Evolutionary conservation across 1,139 yeast species (phyloP).

Genomic region (Chernovozyma aurita): DNA sequence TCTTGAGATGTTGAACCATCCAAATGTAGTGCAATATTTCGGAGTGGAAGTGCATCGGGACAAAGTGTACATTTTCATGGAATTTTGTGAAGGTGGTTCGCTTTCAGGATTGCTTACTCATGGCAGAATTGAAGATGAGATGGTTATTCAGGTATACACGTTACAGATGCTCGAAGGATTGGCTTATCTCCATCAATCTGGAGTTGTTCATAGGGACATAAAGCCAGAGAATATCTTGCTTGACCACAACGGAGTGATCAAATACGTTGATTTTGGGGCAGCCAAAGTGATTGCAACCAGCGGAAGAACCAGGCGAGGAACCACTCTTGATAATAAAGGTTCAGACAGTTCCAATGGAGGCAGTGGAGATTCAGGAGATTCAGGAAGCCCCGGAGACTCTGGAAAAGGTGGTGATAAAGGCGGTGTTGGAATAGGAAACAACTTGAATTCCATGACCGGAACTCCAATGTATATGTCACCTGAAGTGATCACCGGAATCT

Average conservation of each 20-base stretch:
- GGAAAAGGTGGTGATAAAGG: conserved; percentile 3
- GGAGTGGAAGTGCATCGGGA: conserved; percentile 98
- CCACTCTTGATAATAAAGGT: conserved; percentile 7
- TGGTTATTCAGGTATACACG: conserved; percentile 86
- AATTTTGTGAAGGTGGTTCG: conserved; percentile 95
- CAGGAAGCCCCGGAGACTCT: not conserved
- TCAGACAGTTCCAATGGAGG: conserved; percentile 4
- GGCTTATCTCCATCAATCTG: conserved; percentile 90
- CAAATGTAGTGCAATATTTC: conserved; percentile 91
- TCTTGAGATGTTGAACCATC: conserved; percentile 89
- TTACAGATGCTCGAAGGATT: conserved; percentile 93
- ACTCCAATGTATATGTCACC: conserved; percentile 99
- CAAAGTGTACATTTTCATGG: conserved; percentile 94
- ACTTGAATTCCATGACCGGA: conserved; percentile 68
- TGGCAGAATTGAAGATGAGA: conserved; percentile 93
- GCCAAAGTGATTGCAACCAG: conserved; percentile 87
- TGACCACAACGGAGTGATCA: conserved; percentile 89
- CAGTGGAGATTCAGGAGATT: not conserved
- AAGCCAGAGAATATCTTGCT: conserved; percentile 91
- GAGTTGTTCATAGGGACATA: conserved; percentile 95
- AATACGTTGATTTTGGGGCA: conserved; percentile 96
- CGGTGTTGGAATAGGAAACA: conserved; percentile 15
- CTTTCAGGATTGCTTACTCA: conserved; percentile 72
- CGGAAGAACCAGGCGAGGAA: conserved; percentile 41
- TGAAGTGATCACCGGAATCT: conserved; percentile 82